Evolutionary conservation across 148 eudicot species (phyloP).

Genomic region (Spergularia bocconei): DNA sequence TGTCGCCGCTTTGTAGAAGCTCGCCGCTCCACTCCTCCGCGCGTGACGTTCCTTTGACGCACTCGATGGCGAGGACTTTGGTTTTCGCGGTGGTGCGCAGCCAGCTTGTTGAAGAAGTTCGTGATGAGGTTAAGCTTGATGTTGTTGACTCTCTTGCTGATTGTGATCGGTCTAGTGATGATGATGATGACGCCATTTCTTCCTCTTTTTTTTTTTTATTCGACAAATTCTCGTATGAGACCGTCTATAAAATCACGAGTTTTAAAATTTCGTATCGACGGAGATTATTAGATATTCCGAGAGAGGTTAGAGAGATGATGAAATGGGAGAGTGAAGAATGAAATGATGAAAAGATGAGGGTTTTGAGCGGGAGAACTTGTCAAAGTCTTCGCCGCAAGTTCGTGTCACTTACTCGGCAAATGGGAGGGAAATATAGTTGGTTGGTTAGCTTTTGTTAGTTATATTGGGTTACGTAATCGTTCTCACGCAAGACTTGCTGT

Average conservation of each 20-base stretch:
- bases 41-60: conserved; percentile 61
- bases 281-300: neutral
- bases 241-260: no score
- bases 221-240: neutral
- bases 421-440: neutral
- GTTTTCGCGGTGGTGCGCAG: neutral
- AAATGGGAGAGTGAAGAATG: neutral
- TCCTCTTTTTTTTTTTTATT: neutral
- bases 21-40: conserved; percentile 87
- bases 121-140: conserved; percentile 8
- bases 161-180: neutral
- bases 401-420: neutral
- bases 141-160: conserved; percentile 20
- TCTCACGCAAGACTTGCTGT: no score
- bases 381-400: conserved; percentile 16
- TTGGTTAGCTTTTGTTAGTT: neutral
- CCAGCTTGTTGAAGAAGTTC: conserved; percentile 9
- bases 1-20: conserved; percentile 75
- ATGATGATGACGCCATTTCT: neutral
- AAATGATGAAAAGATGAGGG: neutral
- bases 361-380: conserved; percentile 6
- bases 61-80: conserved; percentile 62
- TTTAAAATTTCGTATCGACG: no score
- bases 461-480: neutral
- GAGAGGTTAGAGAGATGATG: no score